Conservation (phyloP, 1,284 basidiomycete genomes). For the Gomphus bonarii region DNA sequence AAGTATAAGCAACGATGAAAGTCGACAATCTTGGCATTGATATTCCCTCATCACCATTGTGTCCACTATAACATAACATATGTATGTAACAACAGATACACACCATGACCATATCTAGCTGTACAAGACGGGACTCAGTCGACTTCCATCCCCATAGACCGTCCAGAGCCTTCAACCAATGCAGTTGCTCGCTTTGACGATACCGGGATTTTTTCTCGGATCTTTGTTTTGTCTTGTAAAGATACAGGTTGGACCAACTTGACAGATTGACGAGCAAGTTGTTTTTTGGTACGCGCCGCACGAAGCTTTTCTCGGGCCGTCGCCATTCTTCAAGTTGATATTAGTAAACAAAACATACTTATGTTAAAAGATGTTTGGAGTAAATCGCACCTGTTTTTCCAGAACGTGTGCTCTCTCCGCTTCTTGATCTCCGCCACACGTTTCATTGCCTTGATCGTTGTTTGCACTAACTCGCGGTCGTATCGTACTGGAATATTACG, state of each 20-base stretch:
- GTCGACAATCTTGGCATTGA: conserved; percentile 5
- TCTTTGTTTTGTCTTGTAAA: conserved; percentile 33
- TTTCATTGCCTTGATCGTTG: conserved; percentile 97
- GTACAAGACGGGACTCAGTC: conserved; percentile 33
- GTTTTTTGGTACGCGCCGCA: conserved; percentile 54
- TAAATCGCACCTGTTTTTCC: conserved; percentile 74
- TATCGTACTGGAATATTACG: conserved; percentile 97
- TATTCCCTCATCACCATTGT: not conserved
- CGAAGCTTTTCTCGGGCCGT: conserved; percentile 62
- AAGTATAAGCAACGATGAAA: conserved; percentile 75
- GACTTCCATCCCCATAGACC: conserved; percentile 75
- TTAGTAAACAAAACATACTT: conserved; percentile 16
- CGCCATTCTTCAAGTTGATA: conserved; percentile 54
- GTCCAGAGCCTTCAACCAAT: conserved; percentile 66
- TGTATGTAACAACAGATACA: not conserved
- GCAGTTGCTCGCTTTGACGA: conserved; percentile 58
- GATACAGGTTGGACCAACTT: conserved; percentile 64
- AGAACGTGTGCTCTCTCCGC: conserved; percentile 93
- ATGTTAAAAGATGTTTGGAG: not conserved
- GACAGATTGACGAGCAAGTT: conserved; percentile 43
- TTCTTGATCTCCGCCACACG: conserved; percentile 89
- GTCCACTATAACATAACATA: not conserved
- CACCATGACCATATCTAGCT: not conserved
- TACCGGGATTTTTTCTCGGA: conserved; percentile 75
- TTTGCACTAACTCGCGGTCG: conserved; percentile 88